Conservation (phyloP, 2,329 filamentous ascomycete genomes). For the Gyromitra esculenta region DNA sequence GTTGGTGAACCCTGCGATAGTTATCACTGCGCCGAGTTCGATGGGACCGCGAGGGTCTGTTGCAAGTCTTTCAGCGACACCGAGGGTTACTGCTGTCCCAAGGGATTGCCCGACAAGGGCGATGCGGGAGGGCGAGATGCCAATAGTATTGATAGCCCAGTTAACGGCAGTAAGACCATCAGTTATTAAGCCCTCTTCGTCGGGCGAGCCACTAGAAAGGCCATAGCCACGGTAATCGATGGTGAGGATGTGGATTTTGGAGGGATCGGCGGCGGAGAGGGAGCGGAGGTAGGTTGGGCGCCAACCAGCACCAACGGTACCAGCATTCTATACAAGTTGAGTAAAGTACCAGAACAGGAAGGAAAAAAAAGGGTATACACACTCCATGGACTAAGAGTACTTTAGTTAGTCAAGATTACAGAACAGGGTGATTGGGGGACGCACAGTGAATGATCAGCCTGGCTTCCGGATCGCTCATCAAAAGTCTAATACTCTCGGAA, state of each 20-base stretch:
- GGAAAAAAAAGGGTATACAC: slow-evolving; percentile 59
- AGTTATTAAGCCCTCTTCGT: slow-evolving; percentile 80
- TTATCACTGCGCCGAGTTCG: slow-evolving; percentile 80
- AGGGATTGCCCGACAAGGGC: slow-evolving; percentile 86
- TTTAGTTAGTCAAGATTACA: slow-evolving; percentile 49
- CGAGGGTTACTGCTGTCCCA: slow-evolving; percentile 83
- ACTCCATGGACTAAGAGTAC: slow-evolving; percentile 70
- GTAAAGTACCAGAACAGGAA: not conserved
- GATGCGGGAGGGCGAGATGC: slow-evolving; percentile 75
- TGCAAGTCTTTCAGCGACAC: slow-evolving; percentile 76
- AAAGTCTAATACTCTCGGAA: slow-evolving; percentile 69
- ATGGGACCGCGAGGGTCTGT: slow-evolving; percentile 59
- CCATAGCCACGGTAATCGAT: slow-evolving; percentile 94
- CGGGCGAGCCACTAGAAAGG: slow-evolving; percentile 79
- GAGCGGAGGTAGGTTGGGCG: slow-evolving; percentile 81
- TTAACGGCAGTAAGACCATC: slow-evolving; percentile 79
- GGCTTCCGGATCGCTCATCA: slow-evolving; percentile 71
- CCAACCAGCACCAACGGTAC: slow-evolving; percentile 80
- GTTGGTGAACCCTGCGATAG: slow-evolving; percentile 81
- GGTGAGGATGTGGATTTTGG: slow-evolving; percentile 79
- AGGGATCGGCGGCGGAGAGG: slow-evolving; percentile 75
- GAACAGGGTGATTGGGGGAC: slow-evolving; percentile 58
- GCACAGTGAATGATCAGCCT: slow-evolving; percentile 73
- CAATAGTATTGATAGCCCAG: slow-evolving; percentile 73
- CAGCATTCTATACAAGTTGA: slow-evolving; percentile 71